Conservation (phyloP, 805 yeast genomes). For the Lachancea cidri region DNA sequence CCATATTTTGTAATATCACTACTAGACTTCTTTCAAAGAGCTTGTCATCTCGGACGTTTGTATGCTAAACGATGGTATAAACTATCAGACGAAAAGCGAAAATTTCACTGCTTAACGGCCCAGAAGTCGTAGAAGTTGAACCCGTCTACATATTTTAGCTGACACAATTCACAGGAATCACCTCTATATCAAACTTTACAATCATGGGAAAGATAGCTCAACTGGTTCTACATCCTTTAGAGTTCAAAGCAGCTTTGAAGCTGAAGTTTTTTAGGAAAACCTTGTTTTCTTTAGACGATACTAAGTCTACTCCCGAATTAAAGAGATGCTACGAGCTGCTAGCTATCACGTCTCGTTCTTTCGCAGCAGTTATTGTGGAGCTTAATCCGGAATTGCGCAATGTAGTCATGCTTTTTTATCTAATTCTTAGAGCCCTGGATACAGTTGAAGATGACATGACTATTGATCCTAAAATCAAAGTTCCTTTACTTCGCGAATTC, state of each 20-base stretch:
- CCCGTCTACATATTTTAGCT: too few relatives aligned
- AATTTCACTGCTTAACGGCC: too few relatives aligned
- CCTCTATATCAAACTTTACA: too few relatives aligned
- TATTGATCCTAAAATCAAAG: slow-evolving; percentile 61
- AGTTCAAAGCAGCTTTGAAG: slow-evolving; percentile 63
- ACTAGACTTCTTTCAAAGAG: too few relatives aligned
- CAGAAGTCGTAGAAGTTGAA: too few relatives aligned
- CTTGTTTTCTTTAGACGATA: slow-evolving; percentile 43
- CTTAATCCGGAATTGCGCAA: slow-evolving; percentile 84
- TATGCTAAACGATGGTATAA: too few relatives aligned
- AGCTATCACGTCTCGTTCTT: slow-evolving; percentile 75
- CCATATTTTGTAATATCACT: too few relatives aligned
- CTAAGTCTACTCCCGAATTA: slow-evolving; percentile 40
- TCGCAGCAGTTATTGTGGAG: slow-evolving; percentile 89
- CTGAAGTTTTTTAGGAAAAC: slow-evolving; percentile 51
- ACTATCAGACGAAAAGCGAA: too few relatives aligned
- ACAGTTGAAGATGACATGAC: slow-evolving; percentile 97
- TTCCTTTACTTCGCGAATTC: slow-evolving; percentile 69
- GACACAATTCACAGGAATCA: too few relatives aligned
- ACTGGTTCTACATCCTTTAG: slow-evolving; percentile 64
- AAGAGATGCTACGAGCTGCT: slow-evolving; percentile 65
- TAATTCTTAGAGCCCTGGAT: slow-evolving; percentile 84
- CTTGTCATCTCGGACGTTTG: too few relatives aligned
- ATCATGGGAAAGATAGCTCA: slow-evolving; percentile 64
- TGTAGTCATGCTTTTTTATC: slow-evolving; percentile 77